Conservation (phyloP, 768 basidiomycete species). For the Artomyces pyxidatus region DNA sequence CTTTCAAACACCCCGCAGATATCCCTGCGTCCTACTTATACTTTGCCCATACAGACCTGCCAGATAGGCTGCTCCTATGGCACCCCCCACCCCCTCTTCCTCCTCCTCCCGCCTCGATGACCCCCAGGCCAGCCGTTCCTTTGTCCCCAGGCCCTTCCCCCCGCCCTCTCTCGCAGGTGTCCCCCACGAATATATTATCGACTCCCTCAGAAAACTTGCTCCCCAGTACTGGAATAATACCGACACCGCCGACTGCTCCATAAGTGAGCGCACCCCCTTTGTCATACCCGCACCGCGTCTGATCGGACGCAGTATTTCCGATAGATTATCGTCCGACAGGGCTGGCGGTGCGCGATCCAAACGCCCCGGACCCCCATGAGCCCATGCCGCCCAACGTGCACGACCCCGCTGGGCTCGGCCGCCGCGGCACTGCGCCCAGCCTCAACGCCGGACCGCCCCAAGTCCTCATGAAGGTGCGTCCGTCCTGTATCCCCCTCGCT, state of each 20-base stretch:
- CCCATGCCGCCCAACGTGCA: conserved; percentile 19
- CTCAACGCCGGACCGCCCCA: conserved; percentile 40
- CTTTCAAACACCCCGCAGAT: background rate
- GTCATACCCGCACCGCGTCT: background rate
- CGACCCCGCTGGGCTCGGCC: conserved; percentile 35
- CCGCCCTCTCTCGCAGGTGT: conserved; percentile 54
- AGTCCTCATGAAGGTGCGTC: conserved; percentile 53
- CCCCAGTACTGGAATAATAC: conserved; percentile 66
- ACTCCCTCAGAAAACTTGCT: conserved; percentile 60
- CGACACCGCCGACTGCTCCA: conserved; percentile 72
- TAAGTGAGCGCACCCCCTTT: conserved; percentile 37
- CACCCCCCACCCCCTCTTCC: conserved; percentile 8
- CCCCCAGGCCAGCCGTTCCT: conserved; percentile 29
- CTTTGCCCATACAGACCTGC: no score
- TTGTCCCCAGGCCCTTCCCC: conserved; percentile 53
- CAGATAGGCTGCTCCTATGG: conserved; percentile 9
- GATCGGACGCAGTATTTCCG: conserved; percentile 9
- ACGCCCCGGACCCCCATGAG: conserved; percentile 3
- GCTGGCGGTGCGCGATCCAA: background rate
- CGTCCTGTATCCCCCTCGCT: no score
- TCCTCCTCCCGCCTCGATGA: conserved; percentile 12
- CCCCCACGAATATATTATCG: conserved; percentile 65
- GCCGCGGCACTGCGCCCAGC: conserved; percentile 45
- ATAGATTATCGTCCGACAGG: background rate
- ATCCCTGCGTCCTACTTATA: conserved; percentile 2